Base-by-base conservation (phyloP, 2,329 filamentous ascomycete species). In the Aphanocladium album region DNA sequence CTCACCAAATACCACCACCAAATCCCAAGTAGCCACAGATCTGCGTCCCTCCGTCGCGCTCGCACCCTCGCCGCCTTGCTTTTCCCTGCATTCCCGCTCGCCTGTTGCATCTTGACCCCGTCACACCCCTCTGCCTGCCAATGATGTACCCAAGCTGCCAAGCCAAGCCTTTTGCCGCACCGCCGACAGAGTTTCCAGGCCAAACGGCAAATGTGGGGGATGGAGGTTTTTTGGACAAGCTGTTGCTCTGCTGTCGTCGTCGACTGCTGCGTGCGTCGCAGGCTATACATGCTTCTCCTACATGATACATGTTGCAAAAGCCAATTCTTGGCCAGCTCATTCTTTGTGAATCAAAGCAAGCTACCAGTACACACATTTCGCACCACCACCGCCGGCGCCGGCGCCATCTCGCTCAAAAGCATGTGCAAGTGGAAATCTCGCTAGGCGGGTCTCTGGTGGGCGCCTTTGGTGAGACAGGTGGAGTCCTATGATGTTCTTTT, bases 401-500 rank as follows among this genome's bases (percentile, higher is more conserved):
- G n/a, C n/a, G n/a, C n/a, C n/a, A n/a, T n/a, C n/a, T 37, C 33
- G 12, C 21, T 23, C 17, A 50, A 57, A 57, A 57, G 33, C 55
- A 57, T 57, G 55, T 57, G 55, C 55, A 57, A 57, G 35, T 57
- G 45, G 45, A 30, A 35, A 57, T 41, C 45, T 50, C 16, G 55
- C 45, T 19, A 14, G 25, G 33, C 43, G 19, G 43, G 55, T 25
- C 33, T 12, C 33, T 6, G n/a, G 35, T n/a, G 11, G 25, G 27
- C 41, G 19, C 9, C 33, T 46, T 45, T 57, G 23, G 41, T 47
- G 54, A 57, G 41, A 57, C 54, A 25, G 45, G 55, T 50, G 35
- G 54, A 23, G 45, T 30, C 21, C 21, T 12, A 30, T 39, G 45
- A 57, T 49, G 54, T 25, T 30, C 30, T 30, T 30, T 9, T 30